A percentile compares a stretch with the other conserved stretches of the same genome.
These are phyloP conservation scores for Cystobasidium ongulense DNA, from an alignment of 768 basidiomycete species.

Conservation along the genomic window DNA sequence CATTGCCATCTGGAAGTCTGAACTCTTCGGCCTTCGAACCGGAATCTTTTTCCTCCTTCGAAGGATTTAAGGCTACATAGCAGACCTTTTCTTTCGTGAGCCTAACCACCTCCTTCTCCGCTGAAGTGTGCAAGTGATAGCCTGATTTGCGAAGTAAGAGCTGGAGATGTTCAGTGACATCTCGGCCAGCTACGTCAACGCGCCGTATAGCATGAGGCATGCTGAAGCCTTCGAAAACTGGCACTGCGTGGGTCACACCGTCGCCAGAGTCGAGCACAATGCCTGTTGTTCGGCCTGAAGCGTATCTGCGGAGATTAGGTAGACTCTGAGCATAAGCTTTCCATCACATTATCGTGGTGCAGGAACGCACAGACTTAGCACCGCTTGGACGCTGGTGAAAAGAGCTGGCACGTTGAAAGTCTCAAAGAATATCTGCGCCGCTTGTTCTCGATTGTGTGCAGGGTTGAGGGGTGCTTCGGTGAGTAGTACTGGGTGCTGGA, in stretches of 20 bases:
- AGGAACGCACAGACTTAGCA: slow-evolving; percentile 72
- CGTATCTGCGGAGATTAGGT: slow-evolving; percentile 60
- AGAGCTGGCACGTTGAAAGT: slow-evolving; percentile 98
- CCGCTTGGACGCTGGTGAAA: slow-evolving; percentile 93
- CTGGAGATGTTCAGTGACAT: slow-evolving; percentile 94
- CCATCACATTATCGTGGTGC: background rate
- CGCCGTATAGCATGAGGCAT: slow-evolving; percentile 97
- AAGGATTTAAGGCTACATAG: slow-evolving; percentile 83
- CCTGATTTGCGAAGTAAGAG: slow-evolving; percentile 86
- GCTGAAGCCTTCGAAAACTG: slow-evolving; percentile 97
- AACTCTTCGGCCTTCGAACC: slow-evolving; percentile 73
- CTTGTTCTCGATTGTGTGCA: slow-evolving; percentile 86
- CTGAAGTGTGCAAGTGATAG: slow-evolving; percentile 89
- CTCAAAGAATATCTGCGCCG: slow-evolving; percentile 98
- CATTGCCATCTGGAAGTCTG: slow-evolving; percentile 85
- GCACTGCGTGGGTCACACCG: slow-evolving; percentile 96
- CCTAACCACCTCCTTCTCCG: slow-evolving; percentile 91
- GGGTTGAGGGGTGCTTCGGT: slow-evolving; percentile 98
- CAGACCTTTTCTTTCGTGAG: slow-evolving; percentile 98
- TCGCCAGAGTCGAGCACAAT: slow-evolving; percentile 98
- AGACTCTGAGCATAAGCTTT: background rate
- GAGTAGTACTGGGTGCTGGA: slow-evolving; percentile 86
- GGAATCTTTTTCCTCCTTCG: slow-evolving; percentile 87
- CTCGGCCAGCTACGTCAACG: slow-evolving; percentile 92
- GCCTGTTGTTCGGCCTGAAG: slow-evolving; percentile 96